Percentiles rank a stretch among this genome's conserved stretches.
These are phyloP conservation scores for Diaporthe helianthi DNA, from an alignment of 2,329 filamentous ascomycete species.

Conservation along the genomic window DNA sequence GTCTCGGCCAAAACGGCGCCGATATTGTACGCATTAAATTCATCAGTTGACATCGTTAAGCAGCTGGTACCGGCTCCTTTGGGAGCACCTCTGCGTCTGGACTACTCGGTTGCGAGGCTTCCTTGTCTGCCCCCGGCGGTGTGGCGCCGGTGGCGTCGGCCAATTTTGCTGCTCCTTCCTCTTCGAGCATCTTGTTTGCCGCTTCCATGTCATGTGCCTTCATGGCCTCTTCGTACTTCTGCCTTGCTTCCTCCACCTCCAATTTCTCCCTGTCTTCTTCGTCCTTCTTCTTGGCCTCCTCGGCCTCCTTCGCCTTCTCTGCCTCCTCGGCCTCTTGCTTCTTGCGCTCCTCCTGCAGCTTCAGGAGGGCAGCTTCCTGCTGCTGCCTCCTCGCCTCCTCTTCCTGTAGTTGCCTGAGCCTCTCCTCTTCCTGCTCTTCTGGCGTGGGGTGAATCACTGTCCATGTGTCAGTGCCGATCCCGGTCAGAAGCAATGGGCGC, in stretches of 20 bases:
- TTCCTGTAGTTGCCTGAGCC: conserved; percentile 1
- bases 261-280: conserved; percentile 7
- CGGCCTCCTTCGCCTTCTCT: neutral
- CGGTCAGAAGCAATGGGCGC: no score
- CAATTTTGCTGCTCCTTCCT: no score
- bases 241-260: conserved; percentile 1
- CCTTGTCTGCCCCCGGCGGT: neutral
- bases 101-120: neutral
- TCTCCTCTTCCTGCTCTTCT: conserved; percentile 11
- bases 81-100: neutral
- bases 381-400: conserved; percentile 22
- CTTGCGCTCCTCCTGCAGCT: conserved; percentile 26
- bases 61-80: neutral
- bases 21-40: neutral
- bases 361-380: conserved; percentile 6
- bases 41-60: neutral
- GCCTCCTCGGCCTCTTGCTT: conserved; percentile 17
- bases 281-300: neutral
- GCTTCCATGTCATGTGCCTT: neutral
- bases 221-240: conserved; percentile 5
- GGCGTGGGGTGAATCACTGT: conserved; percentile 31
- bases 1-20: neutral
- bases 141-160: neutral
- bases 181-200: no score
- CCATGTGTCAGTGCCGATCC: neutral